Percentiles rank a stretch among this genome's conserved stretches.
These are phyloP conservation scores for Dictyostelium brefeldianum DNA, from an alignment of 78 protist species.

Conservation along the genomic window DNA sequence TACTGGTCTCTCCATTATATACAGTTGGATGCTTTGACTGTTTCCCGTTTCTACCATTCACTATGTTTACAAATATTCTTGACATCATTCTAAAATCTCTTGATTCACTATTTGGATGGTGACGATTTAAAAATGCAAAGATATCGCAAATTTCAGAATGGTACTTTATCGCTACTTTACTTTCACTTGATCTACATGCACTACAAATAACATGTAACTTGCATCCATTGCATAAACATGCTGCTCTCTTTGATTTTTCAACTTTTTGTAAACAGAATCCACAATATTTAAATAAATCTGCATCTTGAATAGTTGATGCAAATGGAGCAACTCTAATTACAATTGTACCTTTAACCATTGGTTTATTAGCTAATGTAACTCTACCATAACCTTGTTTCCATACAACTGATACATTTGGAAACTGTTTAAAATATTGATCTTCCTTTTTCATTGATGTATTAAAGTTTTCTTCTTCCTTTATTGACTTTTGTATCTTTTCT, in stretches of 20 bases:
- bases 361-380: not conserved
- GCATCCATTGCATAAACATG: not conserved
- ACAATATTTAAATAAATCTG: not conserved
- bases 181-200: not conserved
- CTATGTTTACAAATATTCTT: not conserved
- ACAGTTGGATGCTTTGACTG: too few species aligned
- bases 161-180: not conserved
- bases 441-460: not conserved
- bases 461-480: not conserved
- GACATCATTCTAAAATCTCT: constrained; percentile 40
- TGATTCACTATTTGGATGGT: constrained; percentile 9
- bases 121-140: not conserved
- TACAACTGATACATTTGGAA: constrained; percentile 8
- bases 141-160: constrained; percentile 23
- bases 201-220: constrained; percentile 2
- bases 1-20: too few species aligned
- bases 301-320: not conserved
- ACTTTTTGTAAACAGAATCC: constrained; percentile 21
- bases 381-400: constrained; percentile 26
- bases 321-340: constrained; percentile 35
- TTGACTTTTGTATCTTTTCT: not conserved
- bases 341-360: not conserved
- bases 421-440: not conserved
- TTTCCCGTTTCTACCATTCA: too few species aligned
- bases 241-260: not conserved